Conservation (phyloP, 1,284 basidiomycete species). For the Leccinum solheimii region DNA sequence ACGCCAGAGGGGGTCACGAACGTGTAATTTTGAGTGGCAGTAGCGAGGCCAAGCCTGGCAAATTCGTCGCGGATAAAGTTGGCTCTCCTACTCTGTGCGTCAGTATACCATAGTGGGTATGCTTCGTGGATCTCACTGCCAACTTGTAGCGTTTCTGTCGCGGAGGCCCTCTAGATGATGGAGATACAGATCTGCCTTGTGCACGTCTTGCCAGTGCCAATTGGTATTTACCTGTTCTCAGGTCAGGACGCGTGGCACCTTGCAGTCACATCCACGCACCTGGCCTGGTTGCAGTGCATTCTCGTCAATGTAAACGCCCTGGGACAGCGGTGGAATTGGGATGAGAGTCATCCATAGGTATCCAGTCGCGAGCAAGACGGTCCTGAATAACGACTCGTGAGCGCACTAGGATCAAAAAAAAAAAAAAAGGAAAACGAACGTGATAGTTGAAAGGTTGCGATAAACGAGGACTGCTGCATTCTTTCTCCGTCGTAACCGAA, state of each 20-base stretch:
- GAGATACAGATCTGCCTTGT: conserved; percentile 77
- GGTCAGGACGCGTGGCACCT: neutral
- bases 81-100: conserved; percentile 55
- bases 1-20: conserved; percentile 54
- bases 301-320: conserved; percentile 84
- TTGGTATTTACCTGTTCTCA: conserved; percentile 76
- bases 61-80: conserved; percentile 61
- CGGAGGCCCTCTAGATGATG: conserved; percentile 64
- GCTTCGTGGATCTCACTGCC: conserved; percentile 55
- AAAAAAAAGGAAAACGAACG: conserved; percentile 27
- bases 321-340: conserved; percentile 64
- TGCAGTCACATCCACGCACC: conserved; percentile 41
- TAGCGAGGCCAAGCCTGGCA: conserved; percentile 64
- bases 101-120: neutral
- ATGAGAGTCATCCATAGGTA: conserved; percentile 75
- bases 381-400: conserved; percentile 36
- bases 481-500: conserved; percentile 34
- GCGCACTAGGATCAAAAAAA: neutral
- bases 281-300: conserved; percentile 91
- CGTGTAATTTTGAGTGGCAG: conserved; percentile 68
- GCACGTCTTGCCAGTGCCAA: conserved; percentile 88
- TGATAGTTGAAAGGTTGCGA: conserved; percentile 29
- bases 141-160: conserved; percentile 62
- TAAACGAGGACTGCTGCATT: conserved; percentile 18
- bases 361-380: conserved; percentile 59